Evolutionary conservation across 768 basidiomycete genomes (phyloP).

Genomic region (Chiua virens): DNA sequence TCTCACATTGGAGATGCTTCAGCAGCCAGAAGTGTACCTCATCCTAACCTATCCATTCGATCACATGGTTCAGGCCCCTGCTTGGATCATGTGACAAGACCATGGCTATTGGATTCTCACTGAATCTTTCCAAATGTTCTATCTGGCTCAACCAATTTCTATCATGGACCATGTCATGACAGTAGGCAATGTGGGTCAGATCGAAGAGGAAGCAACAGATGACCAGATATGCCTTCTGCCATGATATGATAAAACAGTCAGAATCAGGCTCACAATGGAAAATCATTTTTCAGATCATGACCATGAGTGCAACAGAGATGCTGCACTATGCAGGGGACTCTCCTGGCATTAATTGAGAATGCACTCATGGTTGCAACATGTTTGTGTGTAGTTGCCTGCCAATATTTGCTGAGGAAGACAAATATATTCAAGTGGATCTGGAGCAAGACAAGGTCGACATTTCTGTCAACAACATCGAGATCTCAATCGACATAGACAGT

Average conservation of each 20-base stretch:
- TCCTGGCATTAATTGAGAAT: not conserved
- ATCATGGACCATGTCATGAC: not conserved
- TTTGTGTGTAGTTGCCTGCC: not conserved
- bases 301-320: too few species aligned
- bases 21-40: not conserved
- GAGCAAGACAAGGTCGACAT: not conserved
- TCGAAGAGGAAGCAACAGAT: too few species aligned
- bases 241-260: too few species aligned
- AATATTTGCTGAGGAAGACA: not conserved
- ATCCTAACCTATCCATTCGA: not conserved
- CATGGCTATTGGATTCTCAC: conserved; percentile 6
- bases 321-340: not conserved
- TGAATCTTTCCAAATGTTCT: conserved; percentile 8
- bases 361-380: not conserved
- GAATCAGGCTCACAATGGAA: too few species aligned
- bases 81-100: conserved; percentile 10
- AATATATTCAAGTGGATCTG: not conserved
- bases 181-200: conserved; percentile 4
- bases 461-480: not conserved
- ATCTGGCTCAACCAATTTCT: not conserved
- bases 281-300: too few species aligned
- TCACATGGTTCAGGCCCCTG: not conserved
- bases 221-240: too few species aligned
- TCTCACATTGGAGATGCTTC: conserved; percentile 8
- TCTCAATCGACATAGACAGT: conserved; percentile 6